Evolutionary conservation across 192 early-diverging fungal genomes (phyloP).

Genomic region (Cetraspora pellucida): DNA sequence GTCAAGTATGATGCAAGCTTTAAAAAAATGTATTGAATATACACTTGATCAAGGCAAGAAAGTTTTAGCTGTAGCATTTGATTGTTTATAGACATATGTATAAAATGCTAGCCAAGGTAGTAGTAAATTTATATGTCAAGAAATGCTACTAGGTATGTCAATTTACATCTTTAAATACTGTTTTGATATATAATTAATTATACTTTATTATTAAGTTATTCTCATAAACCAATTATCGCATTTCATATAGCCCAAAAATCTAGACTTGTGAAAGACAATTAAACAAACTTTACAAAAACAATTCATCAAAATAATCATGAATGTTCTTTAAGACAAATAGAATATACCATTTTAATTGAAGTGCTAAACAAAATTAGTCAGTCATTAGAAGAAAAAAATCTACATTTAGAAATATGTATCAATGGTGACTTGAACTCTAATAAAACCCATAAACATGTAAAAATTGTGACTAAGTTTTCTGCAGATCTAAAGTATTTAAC

Average conservation of each 20-base stretch:
- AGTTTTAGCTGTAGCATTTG: background rate
- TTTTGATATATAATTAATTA: background rate
- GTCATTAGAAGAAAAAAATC: background rate
- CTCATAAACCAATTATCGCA: background rate
- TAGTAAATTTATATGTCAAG: background rate
- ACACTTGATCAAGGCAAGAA: background rate
- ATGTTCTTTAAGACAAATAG: background rate
- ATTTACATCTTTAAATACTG: background rate
- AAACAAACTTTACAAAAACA: background rate
- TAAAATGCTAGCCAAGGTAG: background rate
- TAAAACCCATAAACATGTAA: background rate
- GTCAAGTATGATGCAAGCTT: background rate
- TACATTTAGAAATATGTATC: background rate
- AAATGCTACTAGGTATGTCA: background rate
- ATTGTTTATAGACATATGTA: background rate
- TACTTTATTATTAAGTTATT: background rate
- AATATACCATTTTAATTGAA: background rate
- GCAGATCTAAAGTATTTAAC: background rate
- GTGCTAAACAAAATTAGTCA: background rate
- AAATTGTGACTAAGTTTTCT: background rate
- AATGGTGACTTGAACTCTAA: background rate
- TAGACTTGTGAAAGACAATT: background rate
- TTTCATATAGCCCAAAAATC: background rate
- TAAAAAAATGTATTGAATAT: background rate
- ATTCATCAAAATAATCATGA: background rate